Conservation (phyloP, 2,329 filamentous ascomycete genomes). For the Mariannaea sp. region DNA sequence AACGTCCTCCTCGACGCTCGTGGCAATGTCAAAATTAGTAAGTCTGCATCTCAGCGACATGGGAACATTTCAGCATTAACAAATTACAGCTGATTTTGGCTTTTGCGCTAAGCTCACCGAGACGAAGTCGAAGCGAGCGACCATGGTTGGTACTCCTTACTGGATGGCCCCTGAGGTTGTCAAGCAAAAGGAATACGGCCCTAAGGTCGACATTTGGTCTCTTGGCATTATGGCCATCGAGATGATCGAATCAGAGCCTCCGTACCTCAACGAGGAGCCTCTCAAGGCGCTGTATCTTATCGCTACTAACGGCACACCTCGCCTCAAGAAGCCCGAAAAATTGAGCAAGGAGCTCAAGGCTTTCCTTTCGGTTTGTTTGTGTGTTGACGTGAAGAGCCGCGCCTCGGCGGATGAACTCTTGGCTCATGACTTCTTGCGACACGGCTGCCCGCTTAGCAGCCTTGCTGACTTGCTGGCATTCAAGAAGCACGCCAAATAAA, state of each 20-base stretch:
- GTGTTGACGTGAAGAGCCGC: slow-evolving; percentile 93
- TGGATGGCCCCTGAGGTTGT: slow-evolving; percentile 99
- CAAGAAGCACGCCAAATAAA: slow-evolving; percentile 74
- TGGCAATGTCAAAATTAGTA: slow-evolving; percentile 97
- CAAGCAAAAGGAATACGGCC: slow-evolving; percentile 98
- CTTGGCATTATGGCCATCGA: slow-evolving; percentile 99
- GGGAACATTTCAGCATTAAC: slow-evolving; percentile 28
- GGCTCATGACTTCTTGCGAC: slow-evolving; percentile 91
- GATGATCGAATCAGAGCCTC: slow-evolving; percentile 98
- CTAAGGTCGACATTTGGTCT: slow-evolving; percentile 99
- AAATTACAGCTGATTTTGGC: slow-evolving; percentile 84
- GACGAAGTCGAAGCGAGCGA: slow-evolving; percentile 94
- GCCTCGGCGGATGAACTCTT: slow-evolving; percentile 90
- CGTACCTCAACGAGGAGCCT: slow-evolving; percentile 96
- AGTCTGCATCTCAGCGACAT: slow-evolving; percentile 51
- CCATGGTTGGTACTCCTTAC: slow-evolving; percentile 98
- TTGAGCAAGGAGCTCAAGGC: slow-evolving; percentile 97
- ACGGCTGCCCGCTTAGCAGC: slow-evolving; percentile 81
- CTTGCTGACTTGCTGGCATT: slow-evolving; percentile 88
- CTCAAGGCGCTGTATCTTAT: slow-evolving; percentile 97
- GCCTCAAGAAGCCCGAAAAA: slow-evolving; percentile 97
- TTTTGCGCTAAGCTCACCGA: slow-evolving; percentile 99
- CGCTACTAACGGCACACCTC: slow-evolving; percentile 94
- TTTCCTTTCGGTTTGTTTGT: slow-evolving; percentile 94
- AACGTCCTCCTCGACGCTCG: slow-evolving; percentile 94